phyloP scores from a whole-genome alignment of 164 flowering plant genomes.

The Chimonanthus salicifolius region DNA sequence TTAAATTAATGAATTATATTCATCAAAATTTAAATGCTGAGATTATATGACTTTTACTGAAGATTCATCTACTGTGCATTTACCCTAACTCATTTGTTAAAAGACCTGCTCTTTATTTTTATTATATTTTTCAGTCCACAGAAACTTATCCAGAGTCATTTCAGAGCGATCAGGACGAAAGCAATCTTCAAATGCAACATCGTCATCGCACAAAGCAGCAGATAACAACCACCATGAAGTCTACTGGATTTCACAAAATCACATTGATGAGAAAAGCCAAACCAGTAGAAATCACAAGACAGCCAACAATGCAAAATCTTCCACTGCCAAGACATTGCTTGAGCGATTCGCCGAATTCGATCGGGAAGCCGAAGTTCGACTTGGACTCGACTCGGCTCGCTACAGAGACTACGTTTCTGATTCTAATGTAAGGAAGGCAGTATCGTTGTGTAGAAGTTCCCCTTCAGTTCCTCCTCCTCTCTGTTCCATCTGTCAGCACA shows the following conservation, averaged over 20 bases:
- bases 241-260: constrained; percentile 45
- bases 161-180: not conserved
- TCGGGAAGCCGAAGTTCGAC: constrained; percentile 20
- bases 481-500: constrained; percentile 75
- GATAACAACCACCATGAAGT: constrained; percentile 12
- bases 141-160: not conserved
- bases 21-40: too few species aligned
- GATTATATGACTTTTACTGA: too few species aligned
- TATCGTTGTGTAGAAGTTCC: constrained; percentile 37
- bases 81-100: too few species aligned
- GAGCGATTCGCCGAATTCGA: constrained; percentile 38
- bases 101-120: too few species aligned
- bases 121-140: constrained; percentile 4
- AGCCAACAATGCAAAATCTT: constrained; percentile 6
- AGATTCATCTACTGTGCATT: too few species aligned
- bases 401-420: constrained; percentile 18
- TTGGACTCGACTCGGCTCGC: constrained; percentile 8
- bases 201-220: constrained; percentile 8
- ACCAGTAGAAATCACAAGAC: constrained; percentile 13
- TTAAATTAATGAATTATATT: too few species aligned
- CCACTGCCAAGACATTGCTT: constrained; percentile 23
- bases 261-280: constrained; percentile 21
- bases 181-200: constrained; percentile 7
- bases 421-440: constrained; percentile 47
- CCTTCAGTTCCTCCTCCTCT: constrained; percentile 78